Evolutionary conservation across 1,284 basidiomycete species (phyloP).

Genomic region (Ceratobasidium sp.): DNA sequence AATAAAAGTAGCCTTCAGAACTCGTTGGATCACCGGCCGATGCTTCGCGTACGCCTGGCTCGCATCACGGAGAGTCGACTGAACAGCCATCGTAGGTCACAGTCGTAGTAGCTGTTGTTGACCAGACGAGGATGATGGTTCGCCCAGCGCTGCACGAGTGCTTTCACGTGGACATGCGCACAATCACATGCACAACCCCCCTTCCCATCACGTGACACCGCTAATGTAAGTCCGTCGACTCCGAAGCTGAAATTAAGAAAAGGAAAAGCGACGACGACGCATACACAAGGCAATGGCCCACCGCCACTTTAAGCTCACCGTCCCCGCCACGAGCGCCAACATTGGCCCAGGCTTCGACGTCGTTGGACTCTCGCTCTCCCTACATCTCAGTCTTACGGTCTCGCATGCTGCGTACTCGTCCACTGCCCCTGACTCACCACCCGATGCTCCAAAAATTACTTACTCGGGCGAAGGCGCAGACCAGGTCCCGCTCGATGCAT

Average conservation of each 20-base stretch:
- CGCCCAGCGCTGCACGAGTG: constrained; percentile 14
- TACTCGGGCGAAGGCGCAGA: constrained; percentile 91
- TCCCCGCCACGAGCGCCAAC: constrained; percentile 97
- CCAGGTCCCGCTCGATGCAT: constrained; percentile 93
- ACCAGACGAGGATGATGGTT: constrained; percentile 35
- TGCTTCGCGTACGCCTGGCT: constrained; percentile 63
- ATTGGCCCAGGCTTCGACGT: constrained; percentile 99
- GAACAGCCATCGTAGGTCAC: constrained; percentile 20
- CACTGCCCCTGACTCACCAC: constrained; percentile 40
- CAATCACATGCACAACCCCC: constrained; percentile 31
- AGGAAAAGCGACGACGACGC: constrained; percentile 13
- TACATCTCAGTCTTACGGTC: constrained; percentile 84
- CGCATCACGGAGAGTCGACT: constrained; percentile 29
- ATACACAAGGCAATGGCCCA: constrained; percentile 32
- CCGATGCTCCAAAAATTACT: constrained; percentile 69
- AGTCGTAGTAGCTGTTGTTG: constrained; percentile 13
- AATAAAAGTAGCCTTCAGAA: constrained; percentile 71
- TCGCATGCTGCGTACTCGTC: constrained; percentile 53
- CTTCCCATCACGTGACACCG: constrained; percentile 1
- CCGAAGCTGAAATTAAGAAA: constrained; percentile 20
- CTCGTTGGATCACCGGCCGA: constrained; percentile 74
- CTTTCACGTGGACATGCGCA: constrained; percentile 29
- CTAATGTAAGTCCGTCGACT: constrained; percentile 14
- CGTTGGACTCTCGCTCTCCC: constrained; percentile 93
- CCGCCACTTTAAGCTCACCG: constrained; percentile 68